phyloP scores from a whole-genome alignment of 163 green algal genomes.

The Prototheca wickerhamii region DNA sequence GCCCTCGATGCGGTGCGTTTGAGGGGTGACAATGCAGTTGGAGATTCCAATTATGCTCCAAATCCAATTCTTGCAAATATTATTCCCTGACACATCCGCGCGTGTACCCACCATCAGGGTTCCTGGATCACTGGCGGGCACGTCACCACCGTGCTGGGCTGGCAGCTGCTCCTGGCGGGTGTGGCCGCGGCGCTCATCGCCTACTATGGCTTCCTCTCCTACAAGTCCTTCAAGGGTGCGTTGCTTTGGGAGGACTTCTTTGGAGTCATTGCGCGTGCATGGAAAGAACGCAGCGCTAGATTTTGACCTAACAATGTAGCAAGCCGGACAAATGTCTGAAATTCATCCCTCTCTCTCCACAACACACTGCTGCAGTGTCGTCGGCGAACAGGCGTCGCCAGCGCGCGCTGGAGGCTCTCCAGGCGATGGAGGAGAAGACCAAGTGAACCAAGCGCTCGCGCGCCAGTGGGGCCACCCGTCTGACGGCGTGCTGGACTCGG shows the following conservation, averaged over 20 bases:
- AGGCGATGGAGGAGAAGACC: background rate
- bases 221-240: background rate
- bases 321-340: background rate
- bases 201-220: background rate
- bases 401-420: background rate
- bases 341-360: background rate
- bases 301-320: too few species aligned
- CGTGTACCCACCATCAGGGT: background rate
- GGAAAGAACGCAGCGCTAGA: background rate
- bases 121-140: slow-evolving; percentile 10
- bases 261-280: background rate
- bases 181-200: background rate
- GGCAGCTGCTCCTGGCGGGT: background rate
- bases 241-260: background rate
- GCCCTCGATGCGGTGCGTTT: background rate
- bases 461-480: background rate
- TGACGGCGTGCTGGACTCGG: too few species aligned
- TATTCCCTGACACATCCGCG: background rate
- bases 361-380: background rate
- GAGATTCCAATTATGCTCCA: background rate
- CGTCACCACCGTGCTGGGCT: slow-evolving; percentile 11
- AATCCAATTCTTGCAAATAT: background rate
- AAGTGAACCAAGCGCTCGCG: background rate
- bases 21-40: background rate
- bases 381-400: background rate